phyloP scores from a whole-genome alignment of 257 asterid genomes.

The Solanum sejunctum region DNA sequence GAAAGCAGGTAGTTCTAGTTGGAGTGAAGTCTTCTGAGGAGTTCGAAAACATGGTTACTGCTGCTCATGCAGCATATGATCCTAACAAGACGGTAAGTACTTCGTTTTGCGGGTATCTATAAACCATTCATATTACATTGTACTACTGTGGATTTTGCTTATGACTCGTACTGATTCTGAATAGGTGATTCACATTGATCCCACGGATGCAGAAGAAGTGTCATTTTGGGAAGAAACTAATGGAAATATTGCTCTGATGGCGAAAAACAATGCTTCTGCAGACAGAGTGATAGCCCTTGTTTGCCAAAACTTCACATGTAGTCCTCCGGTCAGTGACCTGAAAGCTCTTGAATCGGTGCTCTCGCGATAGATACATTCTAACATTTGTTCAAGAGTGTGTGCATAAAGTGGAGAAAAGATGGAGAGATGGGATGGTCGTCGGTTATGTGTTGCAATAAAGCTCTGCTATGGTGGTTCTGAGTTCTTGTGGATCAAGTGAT shows the following conservation, averaged over 20 bases:
- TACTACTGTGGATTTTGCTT: background rate
- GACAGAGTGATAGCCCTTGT: constrained; percentile 57
- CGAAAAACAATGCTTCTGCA: constrained; percentile 22
- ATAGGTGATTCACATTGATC: constrained; percentile 87
- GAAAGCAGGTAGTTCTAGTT: constrained; percentile 63
- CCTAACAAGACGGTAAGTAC: constrained; percentile 57
- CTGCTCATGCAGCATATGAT: constrained; percentile 61
- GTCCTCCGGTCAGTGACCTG: constrained; percentile 47
- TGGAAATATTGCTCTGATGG: constrained; percentile 59
- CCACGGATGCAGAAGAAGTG: constrained; percentile 43
- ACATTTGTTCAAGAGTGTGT: background rate
- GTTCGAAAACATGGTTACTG: constrained; percentile 55
- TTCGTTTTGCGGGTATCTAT: background rate
- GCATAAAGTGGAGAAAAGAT: background rate
- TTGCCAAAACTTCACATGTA: constrained; percentile 81
- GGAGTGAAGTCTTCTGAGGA: constrained; percentile 29
- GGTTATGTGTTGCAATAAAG: background rate
- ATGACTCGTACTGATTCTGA: background rate
- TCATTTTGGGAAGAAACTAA: constrained; percentile 63
- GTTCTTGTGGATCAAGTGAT: background rate
- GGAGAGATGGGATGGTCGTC: background rate
- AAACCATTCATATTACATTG: background rate
- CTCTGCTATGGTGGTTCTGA: background rate
- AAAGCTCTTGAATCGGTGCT: constrained; percentile 35
- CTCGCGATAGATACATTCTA: background rate